Conservation (phyloP, 202 grass and related monocot genomes). For the Digitaria exilis region DNA sequence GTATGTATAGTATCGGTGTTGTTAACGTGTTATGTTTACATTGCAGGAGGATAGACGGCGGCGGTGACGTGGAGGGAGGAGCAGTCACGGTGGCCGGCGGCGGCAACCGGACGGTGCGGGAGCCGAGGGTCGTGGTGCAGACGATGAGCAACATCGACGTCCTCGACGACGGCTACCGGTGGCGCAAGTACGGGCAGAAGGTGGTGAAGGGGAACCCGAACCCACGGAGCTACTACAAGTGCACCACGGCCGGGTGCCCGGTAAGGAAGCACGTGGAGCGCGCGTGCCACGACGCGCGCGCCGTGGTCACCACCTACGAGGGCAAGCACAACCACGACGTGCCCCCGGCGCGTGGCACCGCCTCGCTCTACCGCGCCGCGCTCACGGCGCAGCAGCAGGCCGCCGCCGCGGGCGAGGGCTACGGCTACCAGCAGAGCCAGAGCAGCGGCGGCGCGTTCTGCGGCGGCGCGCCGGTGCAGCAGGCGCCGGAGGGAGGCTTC, state of each 20-base stretch:
- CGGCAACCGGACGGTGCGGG: slow-evolving; percentile 67
- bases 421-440: not conserved
- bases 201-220: slow-evolving; percentile 85
- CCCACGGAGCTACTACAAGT: slow-evolving; percentile 99
- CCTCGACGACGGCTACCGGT: slow-evolving; percentile 87
- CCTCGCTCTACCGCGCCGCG: slow-evolving; percentile 44
- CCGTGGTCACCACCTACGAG: slow-evolving; percentile 88
- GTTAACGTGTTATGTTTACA: not conserved
- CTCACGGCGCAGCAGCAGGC: not conserved
- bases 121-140: slow-evolving; percentile 76
- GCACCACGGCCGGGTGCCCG: slow-evolving; percentile 66
- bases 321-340: slow-evolving; percentile 96
- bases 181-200: slow-evolving; percentile 96
- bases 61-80: slow-evolving; percentile 45
- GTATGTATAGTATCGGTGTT: too few relatives aligned
- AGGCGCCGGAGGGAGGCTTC: slow-evolving; percentile 28
- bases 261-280: slow-evolving; percentile 97
- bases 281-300: slow-evolving; percentile 73
- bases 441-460: not conserved
- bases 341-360: slow-evolving; percentile 70
- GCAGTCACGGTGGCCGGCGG: not conserved
- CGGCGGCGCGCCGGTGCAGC: slow-evolving; percentile 32
- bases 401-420: not conserved
- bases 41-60: slow-evolving; percentile 49
- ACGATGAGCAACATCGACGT: slow-evolving; percentile 87